phyloP scores from a whole-genome alignment of 2,329 filamentous ascomycete species.

The Colletotrichum truncatum region DNA sequence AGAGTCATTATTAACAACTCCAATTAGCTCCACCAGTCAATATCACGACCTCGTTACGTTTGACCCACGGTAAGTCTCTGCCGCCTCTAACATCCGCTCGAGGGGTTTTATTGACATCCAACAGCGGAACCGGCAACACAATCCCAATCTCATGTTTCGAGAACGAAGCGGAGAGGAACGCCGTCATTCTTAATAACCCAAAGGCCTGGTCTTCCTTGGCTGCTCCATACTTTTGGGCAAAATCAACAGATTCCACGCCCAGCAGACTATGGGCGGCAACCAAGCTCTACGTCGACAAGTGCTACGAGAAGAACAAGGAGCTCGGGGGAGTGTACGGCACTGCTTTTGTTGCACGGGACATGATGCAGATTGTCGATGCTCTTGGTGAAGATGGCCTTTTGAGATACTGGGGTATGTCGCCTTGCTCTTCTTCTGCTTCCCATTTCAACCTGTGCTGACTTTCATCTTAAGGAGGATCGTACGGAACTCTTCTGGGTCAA shows the following conservation, averaged over 20 bases:
- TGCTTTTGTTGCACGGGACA: slow-evolving; percentile 52
- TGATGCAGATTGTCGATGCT: slow-evolving; percentile 50
- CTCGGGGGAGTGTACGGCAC: slow-evolving; percentile 49
- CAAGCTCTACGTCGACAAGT: slow-evolving; percentile 33
- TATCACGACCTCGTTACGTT: slow-evolving; percentile 38
- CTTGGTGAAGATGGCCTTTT: slow-evolving; percentile 50
- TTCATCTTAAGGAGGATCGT: slow-evolving; percentile 51
- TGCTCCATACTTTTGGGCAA: neutral
- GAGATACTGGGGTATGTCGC: slow-evolving; percentile 49
- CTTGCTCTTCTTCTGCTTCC: no score
- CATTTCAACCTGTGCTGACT: no score
- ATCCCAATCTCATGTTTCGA: slow-evolving; percentile 38
- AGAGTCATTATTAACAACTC: neutral
- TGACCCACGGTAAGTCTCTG: slow-evolving; percentile 35
- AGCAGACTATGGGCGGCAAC: slow-evolving; percentile 36
- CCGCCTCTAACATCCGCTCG: no score
- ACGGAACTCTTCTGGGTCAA: slow-evolving; percentile 47
- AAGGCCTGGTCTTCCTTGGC: neutral
- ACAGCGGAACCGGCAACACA: slow-evolving; percentile 38
- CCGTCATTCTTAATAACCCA: accelerated
- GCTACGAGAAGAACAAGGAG: slow-evolving; percentile 34
- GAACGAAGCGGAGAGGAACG: neutral
- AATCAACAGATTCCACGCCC: slow-evolving; percentile 27
- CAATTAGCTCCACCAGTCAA: slow-evolving; percentile 34
- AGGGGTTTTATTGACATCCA: neutral